Percentiles rank a stretch among this genome's conserved stretches.
Evolutionary conservation across 257 asterid genomes (phyloP).

Genomic region (Anisodus tanguticus): DNA sequence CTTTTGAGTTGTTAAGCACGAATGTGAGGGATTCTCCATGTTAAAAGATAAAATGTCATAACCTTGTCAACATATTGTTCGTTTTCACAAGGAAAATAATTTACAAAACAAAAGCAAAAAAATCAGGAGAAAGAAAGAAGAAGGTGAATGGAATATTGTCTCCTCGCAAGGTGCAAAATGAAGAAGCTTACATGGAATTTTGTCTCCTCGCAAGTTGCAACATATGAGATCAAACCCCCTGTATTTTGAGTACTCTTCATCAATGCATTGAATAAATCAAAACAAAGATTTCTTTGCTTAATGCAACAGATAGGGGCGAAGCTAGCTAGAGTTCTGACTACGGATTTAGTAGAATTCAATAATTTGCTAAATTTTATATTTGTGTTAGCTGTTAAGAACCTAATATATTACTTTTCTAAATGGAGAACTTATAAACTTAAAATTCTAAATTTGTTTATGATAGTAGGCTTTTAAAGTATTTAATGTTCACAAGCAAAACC

Average conservation of each 20-base stretch:
- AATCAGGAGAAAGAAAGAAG: not conserved
- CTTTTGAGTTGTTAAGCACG: slow-evolving; percentile 36
- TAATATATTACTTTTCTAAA: too few relatives aligned
- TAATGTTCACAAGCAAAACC: not conserved
- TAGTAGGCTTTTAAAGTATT: not conserved
- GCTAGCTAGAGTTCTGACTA: too few relatives aligned
- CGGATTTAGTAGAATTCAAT: not conserved
- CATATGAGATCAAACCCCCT: not conserved
- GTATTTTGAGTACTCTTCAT: not conserved
- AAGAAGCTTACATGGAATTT: not conserved
- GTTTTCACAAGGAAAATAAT: not conserved
- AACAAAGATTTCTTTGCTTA: too few relatives aligned
- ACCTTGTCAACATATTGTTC: slow-evolving; percentile 2
- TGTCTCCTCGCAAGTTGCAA: not conserved
- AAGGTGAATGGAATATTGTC: not conserved
- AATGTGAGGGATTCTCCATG: slow-evolving; percentile 24
- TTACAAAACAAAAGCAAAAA: not conserved
- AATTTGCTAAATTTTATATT: not conserved
- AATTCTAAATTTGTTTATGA: too few relatives aligned
- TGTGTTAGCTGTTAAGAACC: not conserved
- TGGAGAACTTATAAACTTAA: not conserved
- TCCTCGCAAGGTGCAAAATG: not conserved
- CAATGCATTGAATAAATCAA: too few relatives aligned
- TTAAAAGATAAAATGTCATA: slow-evolving; percentile 18
- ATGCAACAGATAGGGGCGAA: too few relatives aligned